A percentile compares a stretch with the other conserved stretches of the same genome.
These are phyloP conservation scores for Sporisorium sorghi DNA, from an alignment of 1,284 basidiomycete species.

Conservation along the genomic window DNA sequence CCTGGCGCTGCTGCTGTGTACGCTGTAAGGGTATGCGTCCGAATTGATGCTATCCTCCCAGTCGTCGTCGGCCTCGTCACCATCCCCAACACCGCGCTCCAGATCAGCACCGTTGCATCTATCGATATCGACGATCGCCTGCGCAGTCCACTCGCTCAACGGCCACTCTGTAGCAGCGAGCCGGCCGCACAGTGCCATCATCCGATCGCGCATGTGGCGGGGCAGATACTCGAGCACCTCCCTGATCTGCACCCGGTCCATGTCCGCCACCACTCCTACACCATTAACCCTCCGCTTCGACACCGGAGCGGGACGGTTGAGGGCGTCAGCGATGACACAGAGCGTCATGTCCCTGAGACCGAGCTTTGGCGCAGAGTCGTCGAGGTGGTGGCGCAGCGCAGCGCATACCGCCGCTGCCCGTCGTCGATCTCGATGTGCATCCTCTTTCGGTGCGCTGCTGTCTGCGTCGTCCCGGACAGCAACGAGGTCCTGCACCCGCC, in stretches of 20 bases:
- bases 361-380: not conserved
- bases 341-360: constrained; percentile 37
- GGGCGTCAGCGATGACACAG: constrained; percentile 33
- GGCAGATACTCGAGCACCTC: constrained; percentile 39
- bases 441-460: not conserved
- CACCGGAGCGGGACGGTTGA: constrained; percentile 11
- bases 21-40: not conserved
- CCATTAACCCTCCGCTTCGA: not conserved
- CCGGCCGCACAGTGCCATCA: constrained; percentile 33
- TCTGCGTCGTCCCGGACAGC: not conserved
- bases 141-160: constrained; percentile 27
- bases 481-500: constrained; percentile 6
- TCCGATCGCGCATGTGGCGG: constrained; percentile 26
- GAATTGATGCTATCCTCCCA: constrained; percentile 12
- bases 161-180: constrained; percentile 26
- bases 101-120: not conserved
- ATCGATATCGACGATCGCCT: constrained; percentile 13
- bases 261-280: not conserved
- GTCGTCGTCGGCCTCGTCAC: constrained; percentile 12
- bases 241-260: not conserved
- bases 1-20: too few species aligned
- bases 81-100: too few species aligned
- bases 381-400: constrained; percentile 14
- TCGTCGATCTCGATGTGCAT: not conserved
- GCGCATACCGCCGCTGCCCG: constrained; percentile 9